Conservation (phyloP, 129 eudicot species). For the Glebionis coronaria region DNA sequence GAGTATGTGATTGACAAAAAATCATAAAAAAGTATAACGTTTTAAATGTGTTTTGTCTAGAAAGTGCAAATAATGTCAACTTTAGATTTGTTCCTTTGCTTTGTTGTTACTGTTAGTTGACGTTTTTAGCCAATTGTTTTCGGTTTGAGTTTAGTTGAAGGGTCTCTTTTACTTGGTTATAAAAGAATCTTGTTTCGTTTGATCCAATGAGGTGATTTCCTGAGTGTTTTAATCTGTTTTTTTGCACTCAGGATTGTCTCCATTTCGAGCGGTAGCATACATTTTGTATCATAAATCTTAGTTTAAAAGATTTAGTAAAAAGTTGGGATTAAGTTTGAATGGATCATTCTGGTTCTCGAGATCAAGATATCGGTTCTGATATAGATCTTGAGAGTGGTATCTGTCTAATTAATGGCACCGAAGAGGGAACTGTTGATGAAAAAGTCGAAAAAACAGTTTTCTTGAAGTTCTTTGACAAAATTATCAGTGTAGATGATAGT, state of each 20-base stretch:
- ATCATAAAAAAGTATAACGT: too few species aligned
- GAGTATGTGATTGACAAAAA: too few species aligned
- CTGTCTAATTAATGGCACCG: slow-evolving; percentile 25
- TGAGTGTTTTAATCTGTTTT: slow-evolving; percentile 10
- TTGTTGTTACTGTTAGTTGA: slow-evolving; percentile 15
- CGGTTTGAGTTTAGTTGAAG: slow-evolving; percentile 24
- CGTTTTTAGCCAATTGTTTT: slow-evolving; percentile 19
- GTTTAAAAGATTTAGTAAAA: background rate
- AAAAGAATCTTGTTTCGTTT: slow-evolving; percentile 7
- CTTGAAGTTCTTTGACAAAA: slow-evolving; percentile 30
- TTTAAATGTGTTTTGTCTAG: too few species aligned
- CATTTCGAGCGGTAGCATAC: slow-evolving; percentile 8
- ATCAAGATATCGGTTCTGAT: slow-evolving; percentile 40
- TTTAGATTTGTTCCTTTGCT: slow-evolving; percentile 20
- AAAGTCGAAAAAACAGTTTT: slow-evolving; percentile 26
- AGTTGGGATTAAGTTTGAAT: slow-evolving; percentile 24
- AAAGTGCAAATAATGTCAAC: slow-evolving; percentile 25
- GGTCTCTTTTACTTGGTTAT: slow-evolving; percentile 7
- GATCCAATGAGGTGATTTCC: background rate
- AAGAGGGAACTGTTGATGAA: slow-evolving; percentile 19
- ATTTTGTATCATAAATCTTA: slow-evolving; percentile 7
- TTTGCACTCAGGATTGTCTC: slow-evolving; percentile 24
- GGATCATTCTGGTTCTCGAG: slow-evolving; percentile 42
- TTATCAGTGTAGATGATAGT: slow-evolving; percentile 36
- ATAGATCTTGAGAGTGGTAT: slow-evolving; percentile 66